These are phyloP conservation scores for Albatrellus ellisii DNA, from an alignment of 768 basidiomycete species.

Conservation along the genomic window DNA sequence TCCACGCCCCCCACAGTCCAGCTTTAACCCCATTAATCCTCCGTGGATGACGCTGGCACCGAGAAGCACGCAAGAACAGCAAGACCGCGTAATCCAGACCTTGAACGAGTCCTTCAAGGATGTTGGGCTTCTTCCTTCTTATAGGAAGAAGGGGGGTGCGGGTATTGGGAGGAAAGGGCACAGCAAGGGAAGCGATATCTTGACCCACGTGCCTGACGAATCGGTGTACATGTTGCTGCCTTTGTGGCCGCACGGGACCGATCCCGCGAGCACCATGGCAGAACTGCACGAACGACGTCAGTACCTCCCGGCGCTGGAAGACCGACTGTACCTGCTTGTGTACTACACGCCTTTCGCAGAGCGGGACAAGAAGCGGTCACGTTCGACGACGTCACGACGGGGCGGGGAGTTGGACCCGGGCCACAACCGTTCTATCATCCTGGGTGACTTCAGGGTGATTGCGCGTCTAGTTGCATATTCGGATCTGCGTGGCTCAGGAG, in stretches of 20 bases:
- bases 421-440: constrained; percentile 25
- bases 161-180: constrained; percentile 14
- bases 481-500: constrained; percentile 60
- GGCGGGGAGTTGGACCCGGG: constrained; percentile 23
- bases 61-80: constrained; percentile 52
- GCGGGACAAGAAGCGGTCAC: constrained; percentile 30
- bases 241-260: constrained; percentile 71
- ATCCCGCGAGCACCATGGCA: constrained; percentile 22
- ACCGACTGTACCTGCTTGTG: constrained; percentile 63
- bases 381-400: constrained; percentile 18
- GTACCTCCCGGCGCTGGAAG: constrained; percentile 29
- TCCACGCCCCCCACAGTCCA: constrained; percentile 13
- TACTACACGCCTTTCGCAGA: constrained; percentile 54
- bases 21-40: constrained; percentile 23
- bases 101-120: constrained; percentile 69
- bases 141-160: constrained; percentile 13
- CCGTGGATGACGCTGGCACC: constrained; percentile 58
- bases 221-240: constrained; percentile 75
- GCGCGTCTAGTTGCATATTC: constrained; percentile 62
- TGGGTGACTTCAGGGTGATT: constrained; percentile 57
- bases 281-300: constrained; percentile 11
- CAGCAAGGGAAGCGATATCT: constrained; percentile 24
- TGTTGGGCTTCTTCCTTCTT: constrained; percentile 62
- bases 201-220: constrained; percentile 51
- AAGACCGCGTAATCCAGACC: constrained; percentile 53